These are phyloP conservation scores for Stemphylium vesicarium DNA, from an alignment of 2,329 filamentous ascomycete species.

Conservation along the genomic window DNA sequence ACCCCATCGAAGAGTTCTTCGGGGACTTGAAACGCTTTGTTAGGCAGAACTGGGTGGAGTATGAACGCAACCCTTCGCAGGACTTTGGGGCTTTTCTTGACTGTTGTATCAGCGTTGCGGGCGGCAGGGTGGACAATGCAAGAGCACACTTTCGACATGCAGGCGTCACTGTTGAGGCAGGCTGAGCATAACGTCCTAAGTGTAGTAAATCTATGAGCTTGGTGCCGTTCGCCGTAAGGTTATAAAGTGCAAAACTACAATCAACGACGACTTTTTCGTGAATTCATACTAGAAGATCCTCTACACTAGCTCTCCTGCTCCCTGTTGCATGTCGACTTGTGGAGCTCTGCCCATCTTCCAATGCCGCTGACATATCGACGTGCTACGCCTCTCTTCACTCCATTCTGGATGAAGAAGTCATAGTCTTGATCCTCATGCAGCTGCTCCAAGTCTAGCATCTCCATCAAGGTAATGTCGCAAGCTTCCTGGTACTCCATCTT, in stretches of 20 bases:
- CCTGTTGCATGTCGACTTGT: conserved; percentile 3
- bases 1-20: conserved; percentile 50
- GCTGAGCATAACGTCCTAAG: neutral
- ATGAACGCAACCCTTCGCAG: conserved; percentile 17
- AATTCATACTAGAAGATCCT: neutral
- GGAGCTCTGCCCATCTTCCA: conserved; percentile 10
- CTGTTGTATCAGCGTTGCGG: conserved; percentile 35
- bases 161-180: conserved; percentile 14
- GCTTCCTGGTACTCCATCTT: conserved; percentile 21
- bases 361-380: conserved; percentile 42
- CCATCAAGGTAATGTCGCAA: conserved; percentile 8
- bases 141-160: conserved; percentile 38
- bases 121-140: conserved; percentile 26
- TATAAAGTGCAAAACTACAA: too few relatives aligned
- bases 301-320: neutral
- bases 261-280: too few relatives aligned
- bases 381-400: conserved; percentile 39
- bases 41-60: conserved; percentile 27
- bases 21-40: conserved; percentile 46
- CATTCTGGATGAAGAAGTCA: conserved; percentile 38
- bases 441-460: conserved; percentile 28
- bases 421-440: conserved; percentile 38
- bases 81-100: conserved; percentile 35
- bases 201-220: neutral
- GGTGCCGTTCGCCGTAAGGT: too few relatives aligned